A percentile compares a stretch with the other conserved stretches of the same genome.
These are phyloP conservation scores for Mixia osmundae DNA, from an alignment of 1,284 basidiomycete genomes.

Conservation along the genomic window DNA sequence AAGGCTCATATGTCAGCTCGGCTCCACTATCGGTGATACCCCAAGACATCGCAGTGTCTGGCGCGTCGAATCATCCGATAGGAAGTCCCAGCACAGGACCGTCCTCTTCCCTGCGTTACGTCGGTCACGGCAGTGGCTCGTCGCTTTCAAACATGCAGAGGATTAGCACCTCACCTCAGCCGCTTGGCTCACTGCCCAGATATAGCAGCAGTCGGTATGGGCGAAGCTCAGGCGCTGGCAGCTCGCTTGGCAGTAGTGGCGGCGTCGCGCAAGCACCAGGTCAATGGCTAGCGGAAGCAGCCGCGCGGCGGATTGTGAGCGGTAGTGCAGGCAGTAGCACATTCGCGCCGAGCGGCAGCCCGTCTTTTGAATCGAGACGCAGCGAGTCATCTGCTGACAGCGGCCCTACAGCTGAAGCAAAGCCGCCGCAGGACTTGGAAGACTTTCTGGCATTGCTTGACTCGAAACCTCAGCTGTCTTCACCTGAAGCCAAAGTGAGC, in stretches of 20 bases:
- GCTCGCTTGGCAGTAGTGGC: constrained; percentile 7
- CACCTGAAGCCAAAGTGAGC: background rate
- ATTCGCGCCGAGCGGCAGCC: background rate
- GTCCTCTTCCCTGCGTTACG: constrained; percentile 7
- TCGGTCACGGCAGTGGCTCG: constrained; percentile 1
- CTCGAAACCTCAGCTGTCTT: constrained; percentile 10
- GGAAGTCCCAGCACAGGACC: constrained; percentile 1
- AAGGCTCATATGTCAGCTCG: background rate
- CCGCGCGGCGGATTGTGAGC: background rate
- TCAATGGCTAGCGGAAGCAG: background rate
- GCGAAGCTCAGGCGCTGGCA: constrained; percentile 4
- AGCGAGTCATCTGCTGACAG: background rate
- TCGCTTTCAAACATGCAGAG: constrained; percentile 1
- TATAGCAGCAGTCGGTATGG: constrained; percentile 7
- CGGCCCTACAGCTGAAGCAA: background rate
- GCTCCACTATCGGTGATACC: background rate
- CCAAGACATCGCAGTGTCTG: constrained; percentile 1
- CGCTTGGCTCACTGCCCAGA: constrained; percentile 7
- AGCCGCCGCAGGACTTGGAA: constrained; percentile 8
- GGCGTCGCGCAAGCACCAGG: background rate
- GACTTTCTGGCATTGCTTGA: constrained; percentile 16
- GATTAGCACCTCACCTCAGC: constrained; percentile 3
- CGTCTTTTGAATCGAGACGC: background rate
- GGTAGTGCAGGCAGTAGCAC: background rate
- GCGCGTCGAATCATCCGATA: background rate